Evolutionary conservation across 2,329 filamentous ascomycete genomes (phyloP).

Genomic region (Colletotrichum sublineola): DNA sequence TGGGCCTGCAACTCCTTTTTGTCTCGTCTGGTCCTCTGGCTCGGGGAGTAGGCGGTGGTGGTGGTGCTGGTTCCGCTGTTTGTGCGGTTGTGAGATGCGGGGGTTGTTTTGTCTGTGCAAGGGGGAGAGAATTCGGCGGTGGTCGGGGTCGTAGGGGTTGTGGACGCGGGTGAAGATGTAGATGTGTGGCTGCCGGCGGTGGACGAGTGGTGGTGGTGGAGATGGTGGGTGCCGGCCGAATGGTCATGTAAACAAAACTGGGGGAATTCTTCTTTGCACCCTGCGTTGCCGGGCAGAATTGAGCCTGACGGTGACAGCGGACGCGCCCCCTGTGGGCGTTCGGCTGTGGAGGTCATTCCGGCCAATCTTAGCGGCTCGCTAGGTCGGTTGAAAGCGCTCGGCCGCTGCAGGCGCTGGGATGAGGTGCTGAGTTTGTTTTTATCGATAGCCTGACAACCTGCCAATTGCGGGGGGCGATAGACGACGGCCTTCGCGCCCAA

Average conservation of each 20-base stretch:
- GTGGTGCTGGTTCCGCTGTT: conserved; percentile 43
- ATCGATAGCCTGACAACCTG: conserved; percentile 39
- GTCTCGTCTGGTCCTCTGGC: conserved; percentile 58
- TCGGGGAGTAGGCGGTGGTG: conserved; percentile 46
- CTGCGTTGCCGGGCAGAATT: conserved; percentile 54
- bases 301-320: conserved; percentile 40
- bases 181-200: conserved; percentile 41
- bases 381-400: conserved; percentile 36
- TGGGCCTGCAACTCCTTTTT: conserved; percentile 65
- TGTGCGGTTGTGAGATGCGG: conserved; percentile 43
- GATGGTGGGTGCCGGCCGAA: conserved; percentile 40
- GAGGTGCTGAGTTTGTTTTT: conserved; percentile 21
- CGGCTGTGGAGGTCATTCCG: conserved; percentile 41
- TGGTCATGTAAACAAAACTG: conserved; percentile 59
- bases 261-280: conserved; percentile 54
- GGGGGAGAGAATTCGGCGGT: conserved; percentile 45
- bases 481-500: neutral
- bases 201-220: conserved; percentile 26
- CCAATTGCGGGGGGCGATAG: conserved; percentile 20
- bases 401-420: conserved; percentile 43
- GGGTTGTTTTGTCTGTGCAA: conserved; percentile 43
- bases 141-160: conserved; percentile 47
- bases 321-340: conserved; percentile 39
- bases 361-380: conserved; percentile 41
- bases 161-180: conserved; percentile 46